Conservation (phyloP, 139 green algal species). For the Marvania coccoides region DNA sequence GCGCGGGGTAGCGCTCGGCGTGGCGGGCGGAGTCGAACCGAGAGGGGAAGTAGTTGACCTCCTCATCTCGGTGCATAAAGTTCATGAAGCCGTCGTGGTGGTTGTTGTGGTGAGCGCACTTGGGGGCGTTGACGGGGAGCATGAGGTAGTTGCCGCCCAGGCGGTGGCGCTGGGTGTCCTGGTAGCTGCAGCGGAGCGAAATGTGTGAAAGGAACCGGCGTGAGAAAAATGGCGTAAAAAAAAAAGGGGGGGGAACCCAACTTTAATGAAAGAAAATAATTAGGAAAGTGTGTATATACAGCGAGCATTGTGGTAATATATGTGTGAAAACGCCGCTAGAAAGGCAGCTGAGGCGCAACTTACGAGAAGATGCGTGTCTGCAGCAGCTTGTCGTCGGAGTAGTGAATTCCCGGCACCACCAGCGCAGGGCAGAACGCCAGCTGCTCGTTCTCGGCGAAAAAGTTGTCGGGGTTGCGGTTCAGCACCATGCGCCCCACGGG, state of each 20-base stretch:
- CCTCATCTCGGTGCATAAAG: conserved; percentile 85
- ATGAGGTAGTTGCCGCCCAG: conserved; percentile 95
- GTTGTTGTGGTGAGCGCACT: conserved; percentile 85
- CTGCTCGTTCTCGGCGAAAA: conserved; percentile 83
- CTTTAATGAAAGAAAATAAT: too few relatives aligned
- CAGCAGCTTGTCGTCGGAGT: conserved; percentile 94
- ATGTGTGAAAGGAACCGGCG: too few relatives aligned
- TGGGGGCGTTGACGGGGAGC: conserved; percentile 82
- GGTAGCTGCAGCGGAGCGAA: too few relatives aligned
- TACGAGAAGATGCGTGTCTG: conserved; percentile 84
- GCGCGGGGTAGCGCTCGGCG: conserved; percentile 59
- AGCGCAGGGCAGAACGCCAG: conserved; percentile 75
- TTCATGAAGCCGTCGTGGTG: conserved; percentile 98
- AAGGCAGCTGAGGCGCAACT: too few relatives aligned
- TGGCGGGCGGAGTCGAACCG: conserved; percentile 81
- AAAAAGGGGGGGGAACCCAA: too few relatives aligned
- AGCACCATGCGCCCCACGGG: conserved; percentile 76
- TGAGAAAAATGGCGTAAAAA: too few relatives aligned
- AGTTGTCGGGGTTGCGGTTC: conserved; percentile 80
- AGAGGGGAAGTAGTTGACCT: conserved; percentile 96
- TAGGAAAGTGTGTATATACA: too few relatives aligned
- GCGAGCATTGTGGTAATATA: too few relatives aligned
- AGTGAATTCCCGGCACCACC: conserved; percentile 75
- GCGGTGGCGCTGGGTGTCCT: conserved; percentile 84
- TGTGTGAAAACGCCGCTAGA: too few relatives aligned